Percentiles rank a stretch among this genome's conserved stretches.
Conservation (phyloP, 176 grass and related monocot species). For the Paspalum notatum region DNA sequence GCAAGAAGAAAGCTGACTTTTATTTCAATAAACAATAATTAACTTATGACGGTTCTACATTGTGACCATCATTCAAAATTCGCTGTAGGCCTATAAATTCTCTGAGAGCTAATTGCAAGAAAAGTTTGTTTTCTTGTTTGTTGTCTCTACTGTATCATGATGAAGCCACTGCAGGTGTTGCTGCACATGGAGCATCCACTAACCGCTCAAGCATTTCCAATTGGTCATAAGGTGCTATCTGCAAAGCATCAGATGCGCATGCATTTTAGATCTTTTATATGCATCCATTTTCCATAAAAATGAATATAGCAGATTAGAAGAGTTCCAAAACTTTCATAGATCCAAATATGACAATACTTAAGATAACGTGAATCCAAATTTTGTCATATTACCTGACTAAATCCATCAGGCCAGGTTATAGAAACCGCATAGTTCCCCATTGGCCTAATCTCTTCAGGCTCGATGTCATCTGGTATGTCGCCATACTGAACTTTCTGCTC, state of each 20-base stretch:
- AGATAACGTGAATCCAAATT: constrained; percentile 15
- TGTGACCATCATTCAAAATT: constrained; percentile 33
- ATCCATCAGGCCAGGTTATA: constrained; percentile 99
- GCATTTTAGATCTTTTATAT: constrained; percentile 29
- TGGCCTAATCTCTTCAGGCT: constrained; percentile 89
- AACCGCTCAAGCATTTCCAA: constrained; percentile 88
- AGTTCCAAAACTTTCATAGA: not conserved
- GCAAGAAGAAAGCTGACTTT: constrained; percentile 7
- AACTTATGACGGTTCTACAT: constrained; percentile 21
- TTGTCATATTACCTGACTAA: constrained; percentile 74
- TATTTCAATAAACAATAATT: constrained; percentile 20
- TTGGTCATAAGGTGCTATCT: constrained; percentile 99
- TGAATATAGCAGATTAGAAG: not conserved
- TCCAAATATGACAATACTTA: not conserved
- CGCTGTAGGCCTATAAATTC: constrained; percentile 14
- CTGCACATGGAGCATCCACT: constrained; percentile 61
- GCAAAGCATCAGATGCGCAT: constrained; percentile 42
- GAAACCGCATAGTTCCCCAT: constrained; percentile 99
- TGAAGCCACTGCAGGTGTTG: constrained; percentile 39
- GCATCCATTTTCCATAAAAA: not conserved
- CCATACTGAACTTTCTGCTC: constrained; percentile 88
- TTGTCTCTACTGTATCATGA: constrained; percentile 41
- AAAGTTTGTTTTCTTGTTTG: constrained; percentile 15
- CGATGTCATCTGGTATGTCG: constrained; percentile 92
- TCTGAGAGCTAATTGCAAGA: constrained; percentile 2